A percentile compares a stretch with the other conserved stretches of the same genome.
phyloP scores from a whole-genome alignment of 2,329 filamentous ascomycete species.

The Paraconiothyrium sp. region DNA sequence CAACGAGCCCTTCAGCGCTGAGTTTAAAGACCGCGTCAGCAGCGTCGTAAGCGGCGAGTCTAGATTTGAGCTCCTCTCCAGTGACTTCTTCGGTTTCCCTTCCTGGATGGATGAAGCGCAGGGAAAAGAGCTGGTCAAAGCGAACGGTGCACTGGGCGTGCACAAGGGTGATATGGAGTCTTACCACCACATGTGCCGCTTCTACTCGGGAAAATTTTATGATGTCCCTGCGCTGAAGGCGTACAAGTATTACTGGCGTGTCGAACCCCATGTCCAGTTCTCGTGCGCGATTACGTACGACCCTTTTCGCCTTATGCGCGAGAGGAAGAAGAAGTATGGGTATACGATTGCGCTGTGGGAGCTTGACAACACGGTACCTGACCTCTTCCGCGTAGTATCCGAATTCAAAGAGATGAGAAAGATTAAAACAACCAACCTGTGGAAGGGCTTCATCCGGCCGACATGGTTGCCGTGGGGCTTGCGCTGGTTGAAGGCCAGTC shows the following conservation, averaged over 20 bases:
- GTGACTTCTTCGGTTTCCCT: conserved; percentile 80
- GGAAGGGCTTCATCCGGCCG: conserved; percentile 26
- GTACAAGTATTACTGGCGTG: conserved; percentile 93
- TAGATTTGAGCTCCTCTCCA: conserved; percentile 83
- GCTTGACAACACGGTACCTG: conserved; percentile 79
- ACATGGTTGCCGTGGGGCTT: conserved; percentile 30
- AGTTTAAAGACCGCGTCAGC: conserved; percentile 82
- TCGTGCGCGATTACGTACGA: conserved; percentile 98
- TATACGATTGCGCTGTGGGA: conserved; percentile 98
- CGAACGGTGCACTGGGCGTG: conserved; percentile 70
- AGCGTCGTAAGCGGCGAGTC: conserved; percentile 86
- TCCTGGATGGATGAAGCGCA: conserved; percentile 53
- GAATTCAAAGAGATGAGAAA: conserved; percentile 22
- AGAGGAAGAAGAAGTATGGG: conserved; percentile 95
- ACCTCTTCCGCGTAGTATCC: conserved; percentile 23
- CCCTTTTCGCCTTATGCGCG: conserved; percentile 93
- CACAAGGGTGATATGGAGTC: conserved; percentile 7
- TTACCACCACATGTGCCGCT: conserved; percentile 98
- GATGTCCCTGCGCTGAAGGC: conserved; percentile 84
- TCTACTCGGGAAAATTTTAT: conserved; percentile 82
- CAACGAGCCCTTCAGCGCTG: conserved; percentile 85
- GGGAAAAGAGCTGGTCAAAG: conserved; percentile 84
- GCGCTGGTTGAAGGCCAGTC: conserved; percentile 17
- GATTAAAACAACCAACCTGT: conserved; percentile 23
- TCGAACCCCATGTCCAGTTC: conserved; percentile 96